Base-by-base conservation (phyloP, 257 asterid species). In the Nemophila menziesii region DNA sequence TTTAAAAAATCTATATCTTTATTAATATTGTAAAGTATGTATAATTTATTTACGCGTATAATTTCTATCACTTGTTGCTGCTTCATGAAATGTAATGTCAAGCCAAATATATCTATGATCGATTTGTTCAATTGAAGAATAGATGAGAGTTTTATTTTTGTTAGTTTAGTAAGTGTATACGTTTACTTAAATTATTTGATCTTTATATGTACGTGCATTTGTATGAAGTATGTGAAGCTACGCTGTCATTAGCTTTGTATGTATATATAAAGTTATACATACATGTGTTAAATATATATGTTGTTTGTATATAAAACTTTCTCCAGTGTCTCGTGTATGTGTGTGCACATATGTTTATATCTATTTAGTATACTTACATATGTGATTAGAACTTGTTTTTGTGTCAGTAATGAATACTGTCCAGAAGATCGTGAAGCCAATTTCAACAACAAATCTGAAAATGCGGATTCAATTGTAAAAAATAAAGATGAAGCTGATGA, bases 101-200 rank as follows among this genome's bases (percentile, higher is more conserved):
- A 53, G 54, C 85, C 49, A 65, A 65, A 53, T 85, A 80, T 74
- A 56, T 89, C 95, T 89, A 84, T 43, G 92, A 9, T 60, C 27
- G 13, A 42, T 19, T 48, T 22, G 18, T 14, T 19, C n/a, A 8
- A 15, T 34, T 36, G 17, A 14, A 15, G 18, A 19, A 22, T 17
- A 16, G 21, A n/a, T n/a, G n/a, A n/a, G n/a, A n/a, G n/a, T n/a
- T n/a, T n/a, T n/a, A n/a, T 16, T 51, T 12, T 13, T 38, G 24
- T 16, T 51, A 8, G 18, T 51, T 17, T 7, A 16, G 44, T 41
- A 41, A 17, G 14, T 37, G 8, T 37, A 15, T 37, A 37, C 18
- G 15, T 37, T 12, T 29, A 29, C 12, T 3, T 10, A 26, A 4
- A 26, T 4, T 26, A 26, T 4, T 26, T 26, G 10, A 4, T 26